A percentile compares a stretch with the other conserved stretches of the same genome.
These are phyloP conservation scores for Lophiotrema nucula DNA, from an alignment of 495 filamentous ascomycete species.

Conservation along the genomic window DNA sequence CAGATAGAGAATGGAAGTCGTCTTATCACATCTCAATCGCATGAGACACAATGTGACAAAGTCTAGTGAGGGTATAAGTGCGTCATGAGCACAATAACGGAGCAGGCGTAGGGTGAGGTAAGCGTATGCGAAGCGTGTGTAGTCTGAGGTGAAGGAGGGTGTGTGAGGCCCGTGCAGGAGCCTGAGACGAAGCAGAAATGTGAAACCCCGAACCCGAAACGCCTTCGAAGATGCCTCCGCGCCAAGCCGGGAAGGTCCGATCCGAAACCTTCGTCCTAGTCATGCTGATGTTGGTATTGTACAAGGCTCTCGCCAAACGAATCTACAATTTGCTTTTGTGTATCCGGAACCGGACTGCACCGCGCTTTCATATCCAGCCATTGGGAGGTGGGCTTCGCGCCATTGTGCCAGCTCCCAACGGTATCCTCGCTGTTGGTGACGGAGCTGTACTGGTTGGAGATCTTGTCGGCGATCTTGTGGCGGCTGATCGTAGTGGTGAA, in stretches of 20 bases:
- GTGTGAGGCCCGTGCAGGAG: not conserved
- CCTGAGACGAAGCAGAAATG: not conserved
- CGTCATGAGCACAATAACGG: not conserved
- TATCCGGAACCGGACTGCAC: not conserved
- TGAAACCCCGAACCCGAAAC: not conserved
- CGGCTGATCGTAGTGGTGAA: constrained; percentile 4
- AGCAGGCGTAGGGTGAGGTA: not conserved
- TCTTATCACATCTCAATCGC: not conserved
- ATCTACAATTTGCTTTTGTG: constrained; percentile 3
- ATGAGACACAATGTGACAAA: not conserved
- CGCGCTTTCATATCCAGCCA: constrained; percentile 28
- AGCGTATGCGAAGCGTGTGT: not conserved
- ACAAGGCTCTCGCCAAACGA: constrained; percentile 15
- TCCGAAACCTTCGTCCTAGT: no score
- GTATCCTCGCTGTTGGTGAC: constrained; percentile 25
- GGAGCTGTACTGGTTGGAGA: not conserved
- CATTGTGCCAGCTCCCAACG: constrained; percentile 30
- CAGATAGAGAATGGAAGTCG: not conserved
- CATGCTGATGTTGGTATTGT: no score
- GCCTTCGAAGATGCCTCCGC: not conserved
- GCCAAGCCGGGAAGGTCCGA: not conserved
- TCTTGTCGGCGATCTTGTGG: not conserved
- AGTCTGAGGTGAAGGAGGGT: not conserved
- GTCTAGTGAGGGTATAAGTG: not conserved
- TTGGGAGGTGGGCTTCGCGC: constrained; percentile 28